Evolutionary conservation across 306 rosid species (phyloP).

Genomic region (Sicyos baderoa): DNA sequence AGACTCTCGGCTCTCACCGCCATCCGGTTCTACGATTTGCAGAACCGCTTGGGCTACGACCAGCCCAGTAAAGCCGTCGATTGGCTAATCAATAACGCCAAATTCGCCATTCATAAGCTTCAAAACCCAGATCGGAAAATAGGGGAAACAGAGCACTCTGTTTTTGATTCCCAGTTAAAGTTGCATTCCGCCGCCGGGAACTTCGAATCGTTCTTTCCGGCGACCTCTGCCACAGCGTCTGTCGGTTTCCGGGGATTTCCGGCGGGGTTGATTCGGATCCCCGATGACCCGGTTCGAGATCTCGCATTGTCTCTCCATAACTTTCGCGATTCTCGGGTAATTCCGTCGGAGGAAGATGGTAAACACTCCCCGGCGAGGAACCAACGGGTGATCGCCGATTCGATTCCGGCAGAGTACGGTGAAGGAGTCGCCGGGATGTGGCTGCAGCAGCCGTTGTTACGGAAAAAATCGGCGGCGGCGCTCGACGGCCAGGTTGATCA

Average conservation of each 20-base stretch:
- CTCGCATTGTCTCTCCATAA: slow-evolving; percentile 73
- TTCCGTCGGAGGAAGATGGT: slow-evolving; percentile 31
- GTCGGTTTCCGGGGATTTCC: slow-evolving; percentile 51
- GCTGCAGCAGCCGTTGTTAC: slow-evolving; percentile 23
- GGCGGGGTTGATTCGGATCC: slow-evolving; percentile 38
- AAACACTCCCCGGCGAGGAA: background rate
- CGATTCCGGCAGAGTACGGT: background rate
- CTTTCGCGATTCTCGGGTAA: slow-evolving; percentile 38
- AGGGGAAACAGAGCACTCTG: slow-evolving; percentile 53
- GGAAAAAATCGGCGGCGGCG: slow-evolving; percentile 27
- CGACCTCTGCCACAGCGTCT: slow-evolving; percentile 29
- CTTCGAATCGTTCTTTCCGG: slow-evolving; percentile 45
- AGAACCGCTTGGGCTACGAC: slow-evolving; percentile 77
- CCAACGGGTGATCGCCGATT: background rate
- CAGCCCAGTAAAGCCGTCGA: slow-evolving; percentile 81
- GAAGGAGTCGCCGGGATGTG: slow-evolving; percentile 28
- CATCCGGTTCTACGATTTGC: slow-evolving; percentile 79
- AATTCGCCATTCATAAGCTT: slow-evolving; percentile 59
- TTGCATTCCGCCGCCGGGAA: slow-evolving; percentile 22
- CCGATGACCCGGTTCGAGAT: slow-evolving; percentile 36
- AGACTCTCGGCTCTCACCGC: slow-evolving; percentile 76
- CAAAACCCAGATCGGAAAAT: slow-evolving; percentile 16
- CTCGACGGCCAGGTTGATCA: slow-evolving; percentile 31
- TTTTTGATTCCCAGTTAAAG: background rate
- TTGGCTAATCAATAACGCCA: slow-evolving; percentile 83